A percentile compares a stretch with the other conserved stretches of the same genome.
Conservation (phyloP, 306 rosid genomes). For the Amphicarpaea edgeworthii region DNA sequence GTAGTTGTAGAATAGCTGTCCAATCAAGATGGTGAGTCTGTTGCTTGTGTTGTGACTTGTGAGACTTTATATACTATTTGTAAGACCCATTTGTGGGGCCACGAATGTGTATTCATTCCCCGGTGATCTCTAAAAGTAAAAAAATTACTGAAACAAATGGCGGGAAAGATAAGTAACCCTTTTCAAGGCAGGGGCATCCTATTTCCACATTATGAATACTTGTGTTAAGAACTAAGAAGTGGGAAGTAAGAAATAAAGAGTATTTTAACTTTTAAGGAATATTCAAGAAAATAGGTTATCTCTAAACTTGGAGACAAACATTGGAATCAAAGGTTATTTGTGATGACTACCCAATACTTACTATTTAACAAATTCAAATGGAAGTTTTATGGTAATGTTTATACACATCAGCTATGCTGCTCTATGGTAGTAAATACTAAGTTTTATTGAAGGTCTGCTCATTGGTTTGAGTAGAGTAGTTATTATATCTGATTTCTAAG, state of each 20-base stretch:
- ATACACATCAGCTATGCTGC: no score
- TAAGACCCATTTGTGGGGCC: constrained; percentile 52
- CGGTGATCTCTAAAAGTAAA: constrained; percentile 52
- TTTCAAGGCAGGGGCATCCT: no score
- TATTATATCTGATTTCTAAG: no score
- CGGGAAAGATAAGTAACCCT: constrained; percentile 46
- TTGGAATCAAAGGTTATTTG: no score
- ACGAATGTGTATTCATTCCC: constrained; percentile 51
- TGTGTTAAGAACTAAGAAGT: background rate
- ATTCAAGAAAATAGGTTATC: no score
- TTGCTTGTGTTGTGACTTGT: constrained; percentile 49
- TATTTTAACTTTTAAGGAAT: background rate
- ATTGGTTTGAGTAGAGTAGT: no score
- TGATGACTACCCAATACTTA: no score
- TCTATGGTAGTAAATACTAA: no score
- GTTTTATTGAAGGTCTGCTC: no score
- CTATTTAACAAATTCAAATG: no score
- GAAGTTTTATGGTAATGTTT: no score
- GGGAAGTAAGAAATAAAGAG: background rate
- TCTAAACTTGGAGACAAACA: no score
- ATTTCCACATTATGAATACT: background rate
- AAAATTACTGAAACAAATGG: constrained; percentile 42
- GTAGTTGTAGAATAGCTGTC: constrained; percentile 20
- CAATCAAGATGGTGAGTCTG: constrained; percentile 55
- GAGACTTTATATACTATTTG: constrained; percentile 66